Evolutionary conservation across 2,329 filamentous ascomycete genomes (phyloP).

Genomic region (Colletotrichum costaricense): DNA sequence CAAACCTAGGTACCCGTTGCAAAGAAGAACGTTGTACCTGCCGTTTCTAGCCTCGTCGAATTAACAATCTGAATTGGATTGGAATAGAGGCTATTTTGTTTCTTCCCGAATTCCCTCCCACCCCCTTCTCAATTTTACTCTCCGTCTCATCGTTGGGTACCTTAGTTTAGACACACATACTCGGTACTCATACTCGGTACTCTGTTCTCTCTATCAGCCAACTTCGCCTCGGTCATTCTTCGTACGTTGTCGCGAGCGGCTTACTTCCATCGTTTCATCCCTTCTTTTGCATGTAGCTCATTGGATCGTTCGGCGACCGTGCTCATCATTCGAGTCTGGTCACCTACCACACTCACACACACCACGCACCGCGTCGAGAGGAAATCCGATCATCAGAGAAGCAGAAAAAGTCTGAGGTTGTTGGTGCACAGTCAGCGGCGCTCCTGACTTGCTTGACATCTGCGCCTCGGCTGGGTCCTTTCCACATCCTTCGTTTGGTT

Average conservation of each 20-base stretch:
- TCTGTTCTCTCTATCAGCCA: neutral
- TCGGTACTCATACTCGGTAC: no score
- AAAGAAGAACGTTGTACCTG: no score
- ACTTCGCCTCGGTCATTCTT: neutral
- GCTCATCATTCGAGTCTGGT: slow-evolving; percentile 2
- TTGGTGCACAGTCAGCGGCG: neutral
- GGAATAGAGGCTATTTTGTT: neutral
- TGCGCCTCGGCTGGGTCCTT: slow-evolving; percentile 9
- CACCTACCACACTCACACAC: neutral
- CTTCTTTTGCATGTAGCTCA: slow-evolving; percentile 17
- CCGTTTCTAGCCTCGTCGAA: neutral
- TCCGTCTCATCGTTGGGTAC: neutral
- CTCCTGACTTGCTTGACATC: slow-evolving; percentile 17
- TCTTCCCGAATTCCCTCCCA: neutral
- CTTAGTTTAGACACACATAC: no score
- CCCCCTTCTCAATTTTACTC: neutral
- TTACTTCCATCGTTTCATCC: slow-evolving; percentile 28
- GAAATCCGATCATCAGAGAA: neutral
- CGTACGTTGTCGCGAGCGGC: slow-evolving; percentile 15
- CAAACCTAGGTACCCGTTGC: no score
- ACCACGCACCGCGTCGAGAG: neutral
- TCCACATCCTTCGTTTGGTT: neutral
- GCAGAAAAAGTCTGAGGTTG: neutral
- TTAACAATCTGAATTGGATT: neutral
- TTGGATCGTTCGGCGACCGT: slow-evolving; percentile 12